Evolutionary conservation across 495 filamentous ascomycete genomes (phyloP).

Genomic region (Penicillium cinerascens): DNA sequence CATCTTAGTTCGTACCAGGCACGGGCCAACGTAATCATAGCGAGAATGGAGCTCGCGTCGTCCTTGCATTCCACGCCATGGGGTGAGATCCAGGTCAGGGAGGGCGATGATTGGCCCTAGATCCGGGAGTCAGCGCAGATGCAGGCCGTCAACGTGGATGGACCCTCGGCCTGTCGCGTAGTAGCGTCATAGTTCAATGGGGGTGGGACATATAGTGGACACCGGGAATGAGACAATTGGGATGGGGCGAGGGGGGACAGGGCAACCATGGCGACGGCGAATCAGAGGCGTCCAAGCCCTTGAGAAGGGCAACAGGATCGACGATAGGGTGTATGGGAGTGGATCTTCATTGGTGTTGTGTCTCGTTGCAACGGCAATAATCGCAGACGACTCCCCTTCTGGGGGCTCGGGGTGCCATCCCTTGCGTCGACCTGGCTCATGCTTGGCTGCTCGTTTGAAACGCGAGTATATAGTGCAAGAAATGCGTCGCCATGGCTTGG

Average conservation of each 20-base stretch:
- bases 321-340: conserved; percentile 22
- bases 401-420: conserved; percentile 6
- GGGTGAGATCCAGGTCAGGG: conserved; percentile 13
- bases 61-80: conserved; percentile 29
- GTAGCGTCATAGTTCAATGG: conserved; percentile 20
- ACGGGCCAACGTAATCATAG: conserved; percentile 29
- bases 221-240: conserved; percentile 30
- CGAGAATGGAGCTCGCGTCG: conserved; percentile 23
- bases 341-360: conserved; percentile 29
- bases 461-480: conserved; percentile 15
- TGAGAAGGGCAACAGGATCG: conserved; percentile 24
- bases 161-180: conserved; percentile 13
- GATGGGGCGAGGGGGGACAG: conserved; percentile 17
- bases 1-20: conserved; percentile 16
- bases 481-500: conserved; percentile 23
- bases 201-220: conserved; percentile 7
- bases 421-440: conserved; percentile 25
- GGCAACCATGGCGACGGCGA: conserved; percentile 14
- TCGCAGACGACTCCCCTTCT: conserved; percentile 13
- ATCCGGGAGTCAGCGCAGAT: conserved; percentile 13
- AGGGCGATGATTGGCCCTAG: conserved; percentile 17
- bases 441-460: conserved; percentile 19
- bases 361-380: conserved; percentile 28
- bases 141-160: conserved; percentile 29
- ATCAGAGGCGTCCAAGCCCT: conserved; percentile 19